Percentiles rank a stretch among this genome's conserved stretches.
phyloP scores from a whole-genome alignment of 2,329 filamentous ascomycete species.

The Clarireedia hainanense region DNA sequence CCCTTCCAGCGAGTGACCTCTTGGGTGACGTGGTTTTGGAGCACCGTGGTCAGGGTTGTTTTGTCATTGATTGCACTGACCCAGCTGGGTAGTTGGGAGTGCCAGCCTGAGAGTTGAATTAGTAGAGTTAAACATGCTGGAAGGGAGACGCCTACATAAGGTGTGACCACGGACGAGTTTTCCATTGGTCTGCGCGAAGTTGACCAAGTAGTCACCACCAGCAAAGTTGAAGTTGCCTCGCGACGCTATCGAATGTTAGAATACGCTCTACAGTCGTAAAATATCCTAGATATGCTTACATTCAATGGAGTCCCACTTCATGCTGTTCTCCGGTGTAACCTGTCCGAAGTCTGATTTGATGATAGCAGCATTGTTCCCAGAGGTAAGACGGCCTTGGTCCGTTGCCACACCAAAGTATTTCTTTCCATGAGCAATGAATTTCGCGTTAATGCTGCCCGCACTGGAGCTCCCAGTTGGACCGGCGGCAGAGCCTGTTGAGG shows the following conservation, averaged over 20 bases:
- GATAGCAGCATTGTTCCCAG: slow-evolving; percentile 42
- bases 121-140: too few relatives aligned
- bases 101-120: slow-evolving; percentile 36
- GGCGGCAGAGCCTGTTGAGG: neutral
- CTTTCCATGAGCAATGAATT: slow-evolving; percentile 56
- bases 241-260: slow-evolving; percentile 13
- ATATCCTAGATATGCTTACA: slow-evolving; percentile 11
- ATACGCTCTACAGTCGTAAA: neutral
- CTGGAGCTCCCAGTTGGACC: slow-evolving; percentile 9
- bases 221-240: slow-evolving; percentile 47
- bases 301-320: slow-evolving; percentile 59
- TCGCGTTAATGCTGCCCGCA: slow-evolving; percentile 42
- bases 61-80: slow-evolving; percentile 44
- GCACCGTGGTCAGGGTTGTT: slow-evolving; percentile 43
- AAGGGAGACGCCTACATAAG: slow-evolving; percentile 35
- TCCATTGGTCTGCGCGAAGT: slow-evolving; percentile 48
- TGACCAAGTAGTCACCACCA: slow-evolving; percentile 50
- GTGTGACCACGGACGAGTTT: slow-evolving; percentile 59
- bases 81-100: slow-evolving; percentile 52
- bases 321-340: slow-evolving; percentile 60
- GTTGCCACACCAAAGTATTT: slow-evolving; percentile 54
- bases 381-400: slow-evolving; percentile 44
- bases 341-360: slow-evolving; percentile 55
- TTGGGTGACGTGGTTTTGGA: slow-evolving; percentile 52
- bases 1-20: slow-evolving; percentile 53